Conservation (phyloP, 2,329 filamentous ascomycete species). For the Myriosclerotinia curreyana region DNA sequence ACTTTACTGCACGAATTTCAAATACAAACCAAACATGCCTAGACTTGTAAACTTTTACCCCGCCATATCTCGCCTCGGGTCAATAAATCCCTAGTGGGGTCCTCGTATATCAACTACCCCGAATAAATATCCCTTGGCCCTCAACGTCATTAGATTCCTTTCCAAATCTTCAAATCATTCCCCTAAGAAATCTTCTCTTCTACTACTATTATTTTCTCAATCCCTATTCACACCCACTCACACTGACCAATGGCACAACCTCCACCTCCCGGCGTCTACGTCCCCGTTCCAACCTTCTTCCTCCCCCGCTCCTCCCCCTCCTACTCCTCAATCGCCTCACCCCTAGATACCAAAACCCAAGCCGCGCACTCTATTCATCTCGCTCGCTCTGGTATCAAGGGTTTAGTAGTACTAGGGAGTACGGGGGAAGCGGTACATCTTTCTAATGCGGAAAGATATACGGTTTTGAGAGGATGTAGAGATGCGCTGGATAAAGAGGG, state of each 20-base stretch:
- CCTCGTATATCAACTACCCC: constrained; percentile 16
- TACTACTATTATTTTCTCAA: not conserved
- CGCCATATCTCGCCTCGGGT: constrained; percentile 20
- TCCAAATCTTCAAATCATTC: not conserved
- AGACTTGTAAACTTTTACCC: constrained; percentile 4
- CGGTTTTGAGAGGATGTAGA: constrained; percentile 53
- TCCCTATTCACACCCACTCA: not conserved
- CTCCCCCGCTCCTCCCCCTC: constrained; percentile 34
- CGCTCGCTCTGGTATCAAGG: constrained; percentile 56
- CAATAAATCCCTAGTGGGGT: constrained; percentile 19
- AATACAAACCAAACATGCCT: not conserved
- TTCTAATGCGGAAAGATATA: constrained; percentile 53
- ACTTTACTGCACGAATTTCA: not conserved
- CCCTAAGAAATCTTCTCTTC: not conserved
- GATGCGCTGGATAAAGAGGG: constrained; percentile 54
- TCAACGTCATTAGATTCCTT: constrained; percentile 6
- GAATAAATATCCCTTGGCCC: not conserved
- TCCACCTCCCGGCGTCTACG: constrained; percentile 41
- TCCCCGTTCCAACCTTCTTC: constrained; percentile 63
- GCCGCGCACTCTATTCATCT: constrained; percentile 57
- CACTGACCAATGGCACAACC: constrained; percentile 29
- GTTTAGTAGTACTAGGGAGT: constrained; percentile 59
- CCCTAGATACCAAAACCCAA: constrained; percentile 51
- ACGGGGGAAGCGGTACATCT: constrained; percentile 64
- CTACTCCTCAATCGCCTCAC: constrained; percentile 32